Percentiles rank a stretch among this genome's conserved stretches.
Conservation (phyloP, 805 yeast species). For the Candida gorgasii region DNA sequence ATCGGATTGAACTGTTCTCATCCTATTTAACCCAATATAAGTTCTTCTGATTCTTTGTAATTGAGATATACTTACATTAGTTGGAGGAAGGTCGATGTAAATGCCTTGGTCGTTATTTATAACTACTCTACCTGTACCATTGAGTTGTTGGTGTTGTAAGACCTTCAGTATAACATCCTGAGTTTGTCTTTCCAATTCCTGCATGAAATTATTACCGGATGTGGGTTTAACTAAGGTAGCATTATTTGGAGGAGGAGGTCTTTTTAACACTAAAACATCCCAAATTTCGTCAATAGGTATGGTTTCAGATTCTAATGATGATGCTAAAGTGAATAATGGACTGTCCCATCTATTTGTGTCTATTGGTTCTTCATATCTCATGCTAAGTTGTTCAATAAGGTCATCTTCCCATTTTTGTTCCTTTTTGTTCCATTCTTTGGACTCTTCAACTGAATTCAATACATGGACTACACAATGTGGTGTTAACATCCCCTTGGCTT, state of each 20-base stretch:
- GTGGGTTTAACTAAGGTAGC: slow-evolving; percentile 86
- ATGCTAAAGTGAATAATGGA: slow-evolving; percentile 74
- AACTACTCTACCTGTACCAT: slow-evolving; percentile 48
- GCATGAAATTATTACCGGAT: slow-evolving; percentile 70
- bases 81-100: slow-evolving; percentile 62
- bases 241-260: slow-evolving; percentile 74
- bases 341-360: slow-evolving; percentile 89
- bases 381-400: slow-evolving; percentile 64
- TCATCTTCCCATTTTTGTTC: slow-evolving; percentile 61
- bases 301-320: slow-evolving; percentile 46
- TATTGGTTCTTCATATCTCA: slow-evolving; percentile 94
- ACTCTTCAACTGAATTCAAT: slow-evolving; percentile 62
- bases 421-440: slow-evolving; percentile 62
- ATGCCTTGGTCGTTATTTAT: slow-evolving; percentile 45
- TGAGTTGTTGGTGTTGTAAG: slow-evolving; percentile 60
- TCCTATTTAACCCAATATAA: slow-evolving; percentile 75
- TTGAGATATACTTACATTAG: slow-evolving; percentile 66
- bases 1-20: slow-evolving; percentile 69
- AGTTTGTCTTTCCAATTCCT: slow-evolving; percentile 73
- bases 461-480: slow-evolving; percentile 83
- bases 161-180: slow-evolving; percentile 62
- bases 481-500: slow-evolving; percentile 81
- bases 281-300: slow-evolving; percentile 69
- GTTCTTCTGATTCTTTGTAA: slow-evolving; percentile 82
- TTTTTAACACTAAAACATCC: slow-evolving; percentile 58